Conservation (phyloP, 2,329 filamentous ascomycete species). For the Phoma sp. region DNA sequence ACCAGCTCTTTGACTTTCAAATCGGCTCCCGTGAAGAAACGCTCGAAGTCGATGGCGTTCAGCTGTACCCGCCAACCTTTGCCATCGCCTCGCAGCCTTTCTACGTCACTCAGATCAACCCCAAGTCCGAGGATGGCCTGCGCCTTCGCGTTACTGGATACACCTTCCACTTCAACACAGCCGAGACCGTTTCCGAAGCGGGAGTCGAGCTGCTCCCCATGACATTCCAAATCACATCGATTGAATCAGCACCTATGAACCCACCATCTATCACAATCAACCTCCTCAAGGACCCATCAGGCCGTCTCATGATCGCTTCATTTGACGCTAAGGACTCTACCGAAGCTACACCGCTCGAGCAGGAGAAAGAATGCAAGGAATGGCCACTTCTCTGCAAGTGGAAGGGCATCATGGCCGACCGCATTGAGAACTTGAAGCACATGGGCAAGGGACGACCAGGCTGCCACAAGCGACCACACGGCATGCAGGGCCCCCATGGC, state of each 20-base stretch:
- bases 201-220: conserved; percentile 51
- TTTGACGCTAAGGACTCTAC: conserved; percentile 36
- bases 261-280: conserved; percentile 47
- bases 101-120: conserved; percentile 44
- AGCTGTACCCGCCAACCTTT: conserved; percentile 50
- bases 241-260: conserved; percentile 42
- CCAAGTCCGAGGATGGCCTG: conserved; percentile 33
- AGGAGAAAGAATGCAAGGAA: conserved; percentile 45
- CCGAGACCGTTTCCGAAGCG: conserved; percentile 45
- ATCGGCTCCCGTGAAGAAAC: conserved; percentile 41
- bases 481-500: conserved; percentile 34
- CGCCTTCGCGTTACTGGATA: conserved; percentile 48
- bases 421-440: conserved; percentile 45
- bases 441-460: conserved; percentile 37
- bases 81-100: conserved; percentile 39
- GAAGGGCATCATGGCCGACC: conserved; percentile 47
- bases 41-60: conserved; percentile 45
- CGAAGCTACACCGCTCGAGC: conserved; percentile 26
- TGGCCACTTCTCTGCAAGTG: conserved; percentile 54
- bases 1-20: conserved; percentile 48
- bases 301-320: conserved; percentile 49
- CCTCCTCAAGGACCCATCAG: conserved; percentile 46
- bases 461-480: conserved; percentile 43
- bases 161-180: conserved; percentile 43
- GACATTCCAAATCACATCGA: conserved; percentile 44